Conservation (phyloP, 352 stramenopile genomes). For the Pythium volutum region DNA sequence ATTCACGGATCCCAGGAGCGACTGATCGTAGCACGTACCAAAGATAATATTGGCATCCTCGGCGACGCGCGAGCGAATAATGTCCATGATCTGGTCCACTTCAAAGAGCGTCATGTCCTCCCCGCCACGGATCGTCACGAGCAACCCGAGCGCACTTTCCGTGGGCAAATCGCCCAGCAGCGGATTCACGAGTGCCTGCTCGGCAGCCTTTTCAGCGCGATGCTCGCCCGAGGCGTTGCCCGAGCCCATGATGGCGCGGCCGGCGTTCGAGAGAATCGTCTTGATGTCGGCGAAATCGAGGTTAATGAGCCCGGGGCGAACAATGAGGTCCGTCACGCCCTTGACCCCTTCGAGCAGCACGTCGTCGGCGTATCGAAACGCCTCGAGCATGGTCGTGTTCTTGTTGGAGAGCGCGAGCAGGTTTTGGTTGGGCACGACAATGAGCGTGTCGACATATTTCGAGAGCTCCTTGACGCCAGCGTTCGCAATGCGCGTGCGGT, state of each 20-base stretch:
- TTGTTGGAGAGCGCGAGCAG: constrained; percentile 91
- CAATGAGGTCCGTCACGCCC: constrained; percentile 95
- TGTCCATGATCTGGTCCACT: constrained; percentile 88
- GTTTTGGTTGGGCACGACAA: constrained; percentile 97
- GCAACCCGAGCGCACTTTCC: constrained; percentile 89
- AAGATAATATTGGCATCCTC: constrained; percentile 90
- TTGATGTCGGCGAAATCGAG: constrained; percentile 97
- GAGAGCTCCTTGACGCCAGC: constrained; percentile 90
- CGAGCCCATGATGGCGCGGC: constrained; percentile 95
- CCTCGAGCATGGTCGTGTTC: constrained; percentile 91
- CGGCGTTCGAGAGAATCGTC: constrained; percentile 93
- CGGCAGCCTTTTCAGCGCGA: constrained; percentile 87
- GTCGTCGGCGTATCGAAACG: constrained; percentile 94
- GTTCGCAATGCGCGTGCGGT: constrained; percentile 92
- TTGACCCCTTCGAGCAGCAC: constrained; percentile 95
- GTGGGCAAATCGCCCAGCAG: constrained; percentile 93
- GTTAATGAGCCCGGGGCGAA: constrained; percentile 96
- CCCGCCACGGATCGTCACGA: constrained; percentile 95
- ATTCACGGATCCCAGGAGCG: constrained; percentile 74
- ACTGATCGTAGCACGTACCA: constrained; percentile 84
- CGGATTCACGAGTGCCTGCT: constrained; percentile 94
- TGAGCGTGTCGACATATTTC: constrained; percentile 94
- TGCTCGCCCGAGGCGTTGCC: constrained; percentile 69
- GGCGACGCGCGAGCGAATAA: constrained; percentile 73
- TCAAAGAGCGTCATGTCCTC: constrained; percentile 93